Base-by-base conservation (phyloP, 1,139 yeast species). In the Zygoascus meyerae region DNA sequence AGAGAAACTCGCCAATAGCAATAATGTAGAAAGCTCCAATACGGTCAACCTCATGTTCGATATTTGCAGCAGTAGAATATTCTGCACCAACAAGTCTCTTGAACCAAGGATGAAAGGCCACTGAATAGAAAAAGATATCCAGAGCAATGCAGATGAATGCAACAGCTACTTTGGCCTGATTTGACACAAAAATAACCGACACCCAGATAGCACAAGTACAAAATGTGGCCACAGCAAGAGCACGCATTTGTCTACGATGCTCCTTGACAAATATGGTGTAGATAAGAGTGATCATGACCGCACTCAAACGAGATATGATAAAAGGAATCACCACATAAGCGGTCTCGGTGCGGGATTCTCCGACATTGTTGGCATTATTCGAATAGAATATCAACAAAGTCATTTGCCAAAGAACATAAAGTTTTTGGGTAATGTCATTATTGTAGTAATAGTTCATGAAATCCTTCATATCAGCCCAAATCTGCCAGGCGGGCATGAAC, bases 21-120 rank as follows among this genome's bases (percentile, higher is more conserved):
- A 81, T 79, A 52, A 81, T 75, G 46, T 72, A 80, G 58, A 81
- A 80, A 0, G 79, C 76, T 2, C 74, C 71, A 56, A 72, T 73
- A 48, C 86, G 63, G 59, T 81, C 86, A 16, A 78, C 83, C 56
- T 79, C 85, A 56, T 81, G 86, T 56, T 80, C 85, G 49, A 81
- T 77, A 56, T 79, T 80, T 49, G 79, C 62, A 0, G 86, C 86
- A 0, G 86, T 79, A 5, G 82, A 74, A 48, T 70, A 72, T 10
- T 69, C 71, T 44, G 75, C 58, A 5, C 66, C 62, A 54, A 79
- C 48, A 18, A 63, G 14, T 42, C 59, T 67, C 56, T 78, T 79
- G 46, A 71, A 63, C 59, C 60, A 57, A 2, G 84, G 83, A 53
- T 75, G 81, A 55, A 68, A 77, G 33, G 69, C 58, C n/a, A 43